phyloP scores from a whole-genome alignment of 306 rosid species.

The Alnus rubra region DNA sequence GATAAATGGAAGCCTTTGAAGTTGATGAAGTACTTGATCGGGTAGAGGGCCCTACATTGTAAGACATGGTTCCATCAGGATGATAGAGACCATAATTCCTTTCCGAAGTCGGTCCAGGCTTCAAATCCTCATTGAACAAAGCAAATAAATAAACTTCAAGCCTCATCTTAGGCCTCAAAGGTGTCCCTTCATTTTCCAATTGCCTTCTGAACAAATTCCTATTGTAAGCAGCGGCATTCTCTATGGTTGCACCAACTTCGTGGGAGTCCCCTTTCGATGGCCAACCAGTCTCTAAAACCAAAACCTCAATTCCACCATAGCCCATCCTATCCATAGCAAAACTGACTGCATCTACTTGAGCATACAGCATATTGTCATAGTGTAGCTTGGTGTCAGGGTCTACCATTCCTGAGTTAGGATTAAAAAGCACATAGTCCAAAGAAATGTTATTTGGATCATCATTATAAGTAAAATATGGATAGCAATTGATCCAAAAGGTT shows the following conservation, averaged over 20 bases:
- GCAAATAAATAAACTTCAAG: slow-evolving; percentile 86
- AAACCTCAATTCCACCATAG: slow-evolving; percentile 67
- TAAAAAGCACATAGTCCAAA: slow-evolving; percentile 61
- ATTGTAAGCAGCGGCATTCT: slow-evolving; percentile 79
- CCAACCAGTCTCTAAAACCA: slow-evolving; percentile 96
- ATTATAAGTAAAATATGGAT: slow-evolving; percentile 84
- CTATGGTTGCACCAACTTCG: slow-evolving; percentile 76
- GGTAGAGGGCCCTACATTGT: slow-evolving; percentile 73
- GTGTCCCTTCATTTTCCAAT: slow-evolving; percentile 83
- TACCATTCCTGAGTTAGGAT: slow-evolving; percentile 41
- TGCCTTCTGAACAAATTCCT: slow-evolving; percentile 78
- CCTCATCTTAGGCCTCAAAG: slow-evolving; percentile 73
- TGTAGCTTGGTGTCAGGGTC: slow-evolving; percentile 72
- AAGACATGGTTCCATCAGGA: slow-evolving; percentile 85
- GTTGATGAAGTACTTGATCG: slow-evolving; percentile 42
- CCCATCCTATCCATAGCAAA: slow-evolving; percentile 85
- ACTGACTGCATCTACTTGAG: slow-evolving; percentile 86
- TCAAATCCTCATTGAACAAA: slow-evolving; percentile 87
- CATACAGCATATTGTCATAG: slow-evolving; percentile 94
- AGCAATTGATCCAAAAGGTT: slow-evolving; percentile 97
- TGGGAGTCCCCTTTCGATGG: slow-evolving; percentile 77
- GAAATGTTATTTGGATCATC: slow-evolving; percentile 57
- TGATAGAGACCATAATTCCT: slow-evolving; percentile 87
- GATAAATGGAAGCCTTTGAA: slow-evolving; percentile 60
- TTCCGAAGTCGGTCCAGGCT: slow-evolving; percentile 93